Evolutionary conservation across 257 asterid species (phyloP), one percentile per base, ranked within the genome.

Genomic region (Coffea eugenioides): DNA sequence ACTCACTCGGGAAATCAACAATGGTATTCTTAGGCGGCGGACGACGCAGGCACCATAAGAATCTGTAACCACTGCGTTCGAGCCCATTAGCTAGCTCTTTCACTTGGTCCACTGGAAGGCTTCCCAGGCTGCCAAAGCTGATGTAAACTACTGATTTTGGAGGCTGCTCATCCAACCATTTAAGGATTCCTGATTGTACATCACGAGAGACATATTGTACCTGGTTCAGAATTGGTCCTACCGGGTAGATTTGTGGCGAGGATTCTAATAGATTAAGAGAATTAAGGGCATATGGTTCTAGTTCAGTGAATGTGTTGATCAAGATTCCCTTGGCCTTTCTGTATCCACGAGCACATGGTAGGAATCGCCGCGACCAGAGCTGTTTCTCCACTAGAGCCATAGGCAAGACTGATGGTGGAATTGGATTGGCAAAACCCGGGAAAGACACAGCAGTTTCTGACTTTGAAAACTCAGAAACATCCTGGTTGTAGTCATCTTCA

Each of bases 51-150:
- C 90, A 82, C 94, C 92, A 91, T 21, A 91, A 70, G 82, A 91
- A 91, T 18, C 90, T 80, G 36, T 18, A 25, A 31, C 89, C 86
- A 45, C 90, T 88, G 34, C 59, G 81, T 81, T 91, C 96, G 1
- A 91, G 82, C 48, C 87, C 96, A 0, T 25, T 2, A 0, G 92
- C 93, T 31, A 91, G 76, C 74, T 91, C 89, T 7, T 59, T 78
- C 4, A 90, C 83, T 56, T 88, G 90, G 0, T 61, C 79, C 1
- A 65, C 77, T 75, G 79, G 81, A 3, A 89, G 67, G 75, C 96
- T 86, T 73, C 92, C 93, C 71, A 80, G 84, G 76, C 95, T 90
- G 18, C 95, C 95, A 39, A 90, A 89, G 61, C 91, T 89, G 2
- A 90, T 27, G 71, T 86, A 85, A 39, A 89, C 80, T 45, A 90